These are phyloP conservation scores for Curvularia hawaiiensis DNA, from an alignment of 2,329 filamentous ascomycete species.

Conservation along the genomic window DNA sequence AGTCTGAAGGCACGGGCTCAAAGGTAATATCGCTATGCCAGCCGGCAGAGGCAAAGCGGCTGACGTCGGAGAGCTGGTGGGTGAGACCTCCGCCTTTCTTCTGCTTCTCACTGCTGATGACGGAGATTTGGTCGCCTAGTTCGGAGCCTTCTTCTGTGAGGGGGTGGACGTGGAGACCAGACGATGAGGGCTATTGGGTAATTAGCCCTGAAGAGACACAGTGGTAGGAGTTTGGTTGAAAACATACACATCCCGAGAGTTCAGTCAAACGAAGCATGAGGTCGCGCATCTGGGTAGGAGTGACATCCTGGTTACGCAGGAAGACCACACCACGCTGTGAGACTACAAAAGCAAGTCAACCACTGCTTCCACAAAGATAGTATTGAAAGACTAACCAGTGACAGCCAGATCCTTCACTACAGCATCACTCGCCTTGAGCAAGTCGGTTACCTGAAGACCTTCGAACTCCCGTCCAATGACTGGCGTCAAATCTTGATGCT, in stretches of 20 bases:
- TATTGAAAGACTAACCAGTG: constrained; percentile 55
- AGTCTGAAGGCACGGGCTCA: constrained; percentile 50
- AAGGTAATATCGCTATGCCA: constrained; percentile 60
- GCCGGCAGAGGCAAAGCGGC: constrained; percentile 49
- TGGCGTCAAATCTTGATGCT: constrained; percentile 54
- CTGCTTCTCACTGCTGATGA: constrained; percentile 47
- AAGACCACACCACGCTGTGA: constrained; percentile 73
- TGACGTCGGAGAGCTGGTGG: constrained; percentile 52
- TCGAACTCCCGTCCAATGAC: constrained; percentile 58
- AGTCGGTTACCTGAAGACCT: constrained; percentile 38
- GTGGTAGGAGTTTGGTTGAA: constrained; percentile 25
- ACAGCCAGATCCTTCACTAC: constrained; percentile 55
- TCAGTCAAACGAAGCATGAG: constrained; percentile 65
- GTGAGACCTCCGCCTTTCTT: constrained; percentile 37
- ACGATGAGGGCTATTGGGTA: constrained; percentile 29
- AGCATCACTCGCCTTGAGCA: constrained; percentile 44
- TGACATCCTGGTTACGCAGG: constrained; percentile 65
- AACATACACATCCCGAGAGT: constrained; percentile 60
- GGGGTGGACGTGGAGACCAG: constrained; percentile 36
- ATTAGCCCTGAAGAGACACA: constrained; percentile 7
- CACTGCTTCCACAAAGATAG: background rate
- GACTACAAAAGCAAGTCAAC: constrained; percentile 51
- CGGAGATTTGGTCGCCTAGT: constrained; percentile 47
- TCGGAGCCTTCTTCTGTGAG: constrained; percentile 55
- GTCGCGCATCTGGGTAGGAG: constrained; percentile 66